Percentiles rank a stretch among this genome's conserved stretches.
phyloP scores from a whole-genome alignment of 73 alveolate genomes.

The Effrenium voratum region DNA sequence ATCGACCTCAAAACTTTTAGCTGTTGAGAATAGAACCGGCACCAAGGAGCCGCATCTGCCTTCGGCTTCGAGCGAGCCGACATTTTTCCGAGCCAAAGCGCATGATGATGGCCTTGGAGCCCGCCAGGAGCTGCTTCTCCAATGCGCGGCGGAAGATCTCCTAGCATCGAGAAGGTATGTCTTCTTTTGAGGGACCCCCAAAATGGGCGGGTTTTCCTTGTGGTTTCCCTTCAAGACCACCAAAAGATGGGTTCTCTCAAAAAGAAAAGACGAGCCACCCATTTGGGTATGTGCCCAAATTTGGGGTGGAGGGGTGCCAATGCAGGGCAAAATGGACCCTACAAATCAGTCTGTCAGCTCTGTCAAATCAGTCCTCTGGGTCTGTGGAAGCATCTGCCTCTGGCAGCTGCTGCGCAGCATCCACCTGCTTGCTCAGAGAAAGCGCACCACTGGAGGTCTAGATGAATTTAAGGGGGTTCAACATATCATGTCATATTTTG shows the following conservation, averaged over 20 bases:
- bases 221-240: too few species aligned
- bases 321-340: too few species aligned
- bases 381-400: slow-evolving; percentile 6
- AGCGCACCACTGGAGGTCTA: neutral
- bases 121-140: slow-evolving; percentile 80
- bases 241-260: too few species aligned
- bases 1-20: neutral
- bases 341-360: too few species aligned
- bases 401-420: slow-evolving; percentile 15
- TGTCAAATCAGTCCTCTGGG: slow-evolving; percentile 58
- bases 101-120: slow-evolving; percentile 57
- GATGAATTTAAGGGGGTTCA: neutral
- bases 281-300: too few species aligned
- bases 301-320: too few species aligned
- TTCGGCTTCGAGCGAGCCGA: neutral
- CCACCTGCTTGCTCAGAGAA: too few species aligned
- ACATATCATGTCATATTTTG: neutral
- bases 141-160: slow-evolving; percentile 51
- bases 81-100: neutral
- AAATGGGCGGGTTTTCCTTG: too few species aligned
- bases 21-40: neutral
- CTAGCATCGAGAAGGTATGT: neutral
- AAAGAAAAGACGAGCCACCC: too few species aligned
- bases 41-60: neutral
- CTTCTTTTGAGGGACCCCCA: neutral